Base-by-base conservation (phyloP, 2,329 filamentous ascomycete genomes). In the Neophaeococcomyces aloes region DNA sequence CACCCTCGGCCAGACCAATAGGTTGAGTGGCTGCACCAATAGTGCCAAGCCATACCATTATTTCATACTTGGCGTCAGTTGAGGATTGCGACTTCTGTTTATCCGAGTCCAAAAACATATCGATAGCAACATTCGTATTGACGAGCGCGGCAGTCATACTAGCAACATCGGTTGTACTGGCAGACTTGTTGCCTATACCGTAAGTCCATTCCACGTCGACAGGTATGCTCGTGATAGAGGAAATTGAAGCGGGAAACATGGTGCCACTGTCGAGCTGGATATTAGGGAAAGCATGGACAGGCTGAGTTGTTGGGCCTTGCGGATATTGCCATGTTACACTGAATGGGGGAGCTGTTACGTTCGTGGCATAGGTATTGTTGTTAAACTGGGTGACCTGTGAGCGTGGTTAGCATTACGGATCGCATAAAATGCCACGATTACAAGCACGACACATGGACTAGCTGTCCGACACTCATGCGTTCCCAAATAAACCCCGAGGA, bases 41-140 rank as follows among this genome's bases (percentile, higher is more conserved):
- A 3, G 61, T 59, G 2, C 65, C 72, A 48, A 77, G 67, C 72
- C 71, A 76, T 29, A 77, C 65, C 72, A 76, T 76, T 59, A 77
- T 63, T 61, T 77, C 74, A 59, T 67, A 71, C 15, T 53, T 52
- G 25, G 65, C 60, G 5, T 50, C 17, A 2, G 56, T 56, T 32
- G 64, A 69, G 56, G 68, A 57, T 33, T 56, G 46, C 0, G 74
- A 60, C 1, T 56, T 64, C 1, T 49, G 53, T 42, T 64, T 55
- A 54, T 73, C 64, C 19, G 52, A 55, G 49, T 75, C 73, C 42
- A 76, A 58, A 58, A 76, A 78, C 66, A 77, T 73, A 61, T 78
- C 74, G 48, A 78, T 62, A 29, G 72, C 73, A 27, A 78, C 72
- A 62, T 77, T 77, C 57, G 71, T 61, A 51, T 74, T 72, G 46